Evolutionary conservation across 2,329 filamentous ascomycete genomes (phyloP).

Genomic region (Bimuria novae-zelandiae): DNA sequence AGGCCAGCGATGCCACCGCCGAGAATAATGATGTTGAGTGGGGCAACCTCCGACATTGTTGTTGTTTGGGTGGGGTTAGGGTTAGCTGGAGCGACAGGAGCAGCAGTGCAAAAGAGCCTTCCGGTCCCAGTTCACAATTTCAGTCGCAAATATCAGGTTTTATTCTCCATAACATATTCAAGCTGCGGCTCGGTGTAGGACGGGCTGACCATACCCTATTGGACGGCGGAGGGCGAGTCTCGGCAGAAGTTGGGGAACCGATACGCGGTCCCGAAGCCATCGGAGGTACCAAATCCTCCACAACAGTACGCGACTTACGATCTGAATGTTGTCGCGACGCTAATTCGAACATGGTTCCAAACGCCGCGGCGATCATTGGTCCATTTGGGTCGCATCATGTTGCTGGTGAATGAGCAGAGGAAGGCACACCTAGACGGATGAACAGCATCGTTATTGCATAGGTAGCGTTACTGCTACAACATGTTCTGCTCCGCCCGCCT

Average conservation of each 20-base stretch:
- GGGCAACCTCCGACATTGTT: constrained; percentile 5
- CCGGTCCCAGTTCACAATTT: background rate
- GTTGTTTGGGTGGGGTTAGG: too few relatives aligned
- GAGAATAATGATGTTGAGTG: constrained; percentile 35
- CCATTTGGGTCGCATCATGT: too few relatives aligned
- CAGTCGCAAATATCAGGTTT: background rate
- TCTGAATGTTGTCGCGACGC: background rate
- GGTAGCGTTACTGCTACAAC: constrained; percentile 11
- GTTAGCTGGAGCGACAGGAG: background rate
- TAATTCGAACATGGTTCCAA: background rate
- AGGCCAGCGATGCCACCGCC: constrained; percentile 42
- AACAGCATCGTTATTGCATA: background rate
- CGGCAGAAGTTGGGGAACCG: constrained; percentile 16
- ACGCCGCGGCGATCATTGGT: too few relatives aligned
- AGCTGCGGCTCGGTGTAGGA: background rate
- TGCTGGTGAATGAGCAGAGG: too few relatives aligned
- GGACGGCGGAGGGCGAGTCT: background rate
- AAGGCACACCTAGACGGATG: too few relatives aligned
- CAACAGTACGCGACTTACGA: background rate
- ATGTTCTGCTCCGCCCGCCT: constrained; percentile 36
- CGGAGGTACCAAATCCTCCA: background rate
- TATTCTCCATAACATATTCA: constrained; percentile 1
- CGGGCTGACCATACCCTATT: constrained; percentile 1
- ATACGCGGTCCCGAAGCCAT: background rate
- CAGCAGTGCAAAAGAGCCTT: background rate